Base-by-base conservation (phyloP, 148 eudicot species). In the Spergularia bocconei region DNA sequence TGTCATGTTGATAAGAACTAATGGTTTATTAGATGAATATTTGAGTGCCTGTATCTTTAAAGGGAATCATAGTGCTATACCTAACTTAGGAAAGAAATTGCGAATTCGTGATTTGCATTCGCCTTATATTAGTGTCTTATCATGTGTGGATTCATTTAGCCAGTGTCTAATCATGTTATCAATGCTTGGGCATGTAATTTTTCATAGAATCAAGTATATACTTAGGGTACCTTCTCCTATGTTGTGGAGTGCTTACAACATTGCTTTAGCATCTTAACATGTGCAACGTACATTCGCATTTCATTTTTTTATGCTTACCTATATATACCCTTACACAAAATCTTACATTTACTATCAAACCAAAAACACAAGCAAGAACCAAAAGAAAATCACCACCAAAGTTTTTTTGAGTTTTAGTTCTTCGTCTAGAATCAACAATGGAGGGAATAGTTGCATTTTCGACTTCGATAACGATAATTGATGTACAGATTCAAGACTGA, bases 291-390 rank as follows among this genome's bases (percentile, higher is more conserved):
- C 69, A 65, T 65, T 65, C 52, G 69, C 69, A 65, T 65, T 39
- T 65, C 41, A 63, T 2, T 23, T 51, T 39, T n/a, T 8, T 8
- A 13, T 20, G 15, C 36, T 33, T n/a, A 15, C 33, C 25, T 65
- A 50, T 14, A 20, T 21, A 39, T 38, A 41, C 39, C 39, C 65
- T 62, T 36, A 50, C 70, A 83, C 87, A 87, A 86, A 83, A 3
- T 52, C 95, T 90, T 74, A 92, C 48, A 89, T 85, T 91, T 96
- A 17, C 87, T 93, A 88, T 89, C 76, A 88, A 91, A 5, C 20
- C 81, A 17, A 92, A 93, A 21, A 89, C 50, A 64, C 17, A 29
- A 63, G 6, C n/a, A 63, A 1, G 41, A 39, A 38, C 68, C 41
- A 12, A 65, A 65, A 39, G 11, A 65, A 17, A 7, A 16, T 13